Evolutionary conservation across 352 stramenopile genomes (phyloP), one percentile per base, ranked within the genome.

Genomic region (Aphanomyces astaci): DNA sequence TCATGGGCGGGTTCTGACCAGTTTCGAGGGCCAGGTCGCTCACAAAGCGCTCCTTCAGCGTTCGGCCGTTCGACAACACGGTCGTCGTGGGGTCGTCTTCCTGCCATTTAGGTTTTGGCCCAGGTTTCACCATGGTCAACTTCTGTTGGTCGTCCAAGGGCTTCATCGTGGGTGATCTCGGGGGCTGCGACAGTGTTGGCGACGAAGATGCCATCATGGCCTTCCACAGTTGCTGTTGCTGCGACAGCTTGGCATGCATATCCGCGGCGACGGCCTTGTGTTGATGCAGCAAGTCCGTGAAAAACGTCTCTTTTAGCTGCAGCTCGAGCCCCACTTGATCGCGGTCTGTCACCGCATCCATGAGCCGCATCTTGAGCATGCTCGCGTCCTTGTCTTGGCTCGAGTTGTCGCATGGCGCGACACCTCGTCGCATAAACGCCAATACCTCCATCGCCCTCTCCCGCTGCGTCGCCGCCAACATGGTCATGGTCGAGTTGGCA

Each of bases 31-130:
- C 80, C 13, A 90, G 63, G 31, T 90, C 82, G 59, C 80, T 92
- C 62, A 92, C 76, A 49, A 88, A 90, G 2, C 78, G 75, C 33
- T 92, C 84, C 53, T 89, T 92, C 71, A 90, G 82, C 30, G 67
- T 72, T 17, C 70, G 76, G 39, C 81, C 81, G n/a, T 68, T 68
- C 27, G 62, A 68, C 2, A 52, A 10, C 28, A 48, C 17, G n/a
- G 49, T 68, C 27, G 51, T 68, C 30, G 62, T 64, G 17, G 56
- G 7, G 62, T 68, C 62, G 3, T 59, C 62, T 46, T 68, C 40
- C 39, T 68, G 62, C 62, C 62, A 68, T 17, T 68, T 68, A 1
- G 62, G 62, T 22, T 59, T 60, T n/a, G 62, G 62, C 4, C 36
- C 31, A 1, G 62, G 62, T 10, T 52, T 51, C 9, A 24, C 4